Conservation (phyloP, 2,329 filamentous ascomycete species). For the Aspergillus japonicus region DNA sequence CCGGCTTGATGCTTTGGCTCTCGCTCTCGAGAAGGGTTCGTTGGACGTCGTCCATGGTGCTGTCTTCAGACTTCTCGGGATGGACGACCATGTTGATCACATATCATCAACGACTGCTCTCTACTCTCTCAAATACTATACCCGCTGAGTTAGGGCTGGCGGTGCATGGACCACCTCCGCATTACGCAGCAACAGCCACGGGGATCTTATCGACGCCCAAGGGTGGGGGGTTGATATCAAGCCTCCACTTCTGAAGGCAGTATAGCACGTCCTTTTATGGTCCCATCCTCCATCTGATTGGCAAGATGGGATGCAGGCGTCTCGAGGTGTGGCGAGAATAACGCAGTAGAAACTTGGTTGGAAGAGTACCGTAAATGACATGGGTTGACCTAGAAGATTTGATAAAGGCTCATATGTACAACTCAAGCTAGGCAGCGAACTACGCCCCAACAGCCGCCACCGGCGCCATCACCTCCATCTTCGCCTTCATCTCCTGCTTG, state of each 20-base stretch:
- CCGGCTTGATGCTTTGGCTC: too few relatives aligned
- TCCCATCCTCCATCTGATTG: too few relatives aligned
- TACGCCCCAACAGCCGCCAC: conserved; percentile 19
- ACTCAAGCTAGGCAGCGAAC: not conserved
- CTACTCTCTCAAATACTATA: not conserved
- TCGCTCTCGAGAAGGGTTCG: too few relatives aligned
- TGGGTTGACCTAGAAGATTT: too few relatives aligned
- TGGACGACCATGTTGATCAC: too few relatives aligned
- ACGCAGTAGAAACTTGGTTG: too few relatives aligned
- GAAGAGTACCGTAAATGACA: too few relatives aligned
- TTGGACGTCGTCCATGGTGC: too few relatives aligned
- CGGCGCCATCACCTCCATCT: not conserved
- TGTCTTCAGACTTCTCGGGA: too few relatives aligned
- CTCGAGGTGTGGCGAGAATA: too few relatives aligned
- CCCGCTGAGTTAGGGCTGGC: not conserved
- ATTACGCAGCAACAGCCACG: not conserved
- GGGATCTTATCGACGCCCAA: not conserved
- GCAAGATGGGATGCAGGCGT: too few relatives aligned
- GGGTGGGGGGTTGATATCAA: conserved; percentile 3
- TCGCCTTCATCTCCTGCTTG: conserved; percentile 35
- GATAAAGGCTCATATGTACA: not conserved
- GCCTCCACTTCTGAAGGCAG: not conserved
- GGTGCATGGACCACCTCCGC: not conserved
- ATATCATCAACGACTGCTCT: too few relatives aligned
- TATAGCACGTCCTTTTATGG: not conserved